Evolutionary conservation across 1,284 basidiomycete species (phyloP), one percentile per base, ranked within the genome.

Genomic region (Cystobasidium pallidum): DNA sequence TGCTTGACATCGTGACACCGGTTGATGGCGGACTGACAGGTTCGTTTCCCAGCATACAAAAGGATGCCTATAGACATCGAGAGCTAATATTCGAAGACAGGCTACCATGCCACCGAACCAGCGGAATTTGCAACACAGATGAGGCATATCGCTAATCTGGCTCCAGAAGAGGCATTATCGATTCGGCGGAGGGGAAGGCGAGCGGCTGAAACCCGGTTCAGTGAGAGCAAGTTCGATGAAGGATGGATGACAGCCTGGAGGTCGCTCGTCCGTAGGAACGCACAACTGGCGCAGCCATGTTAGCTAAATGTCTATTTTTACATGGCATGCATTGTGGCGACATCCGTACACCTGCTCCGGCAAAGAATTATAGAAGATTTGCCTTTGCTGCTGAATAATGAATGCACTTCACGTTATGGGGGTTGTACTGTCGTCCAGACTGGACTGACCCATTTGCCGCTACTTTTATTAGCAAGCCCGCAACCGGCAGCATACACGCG

Each of bases 1-100:
- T 94, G 36, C 85, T 89, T 65, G 95, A 99, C 80, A 98, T 99
- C 72, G 88, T 96, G 39, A 87, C 93, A 0, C 67, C 70, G 1
- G 32, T 26, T 62, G 82, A 89, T 24, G 87, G 86, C 13, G 80
- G 88, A 77, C 83, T 83, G 8, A 93, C 92, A 63, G 91, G 89
- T 88, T 11, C 19, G 51, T 30, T 45, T n/a, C 19, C 30, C 10
- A 15, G 26, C 26, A 47, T 19, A 47, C n/a, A 47, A 19, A 8
- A 19, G 10, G 36, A 7, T 39, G 36, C 36, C 13, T 39, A 13
- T 7, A 19, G 6, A 19, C 45, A 19, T 47, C 45, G 6, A 21
- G 7, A 24, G n/a, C 24, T 51, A 24, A 51, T 51, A 26, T 26
- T 51, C 7, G 49, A 24, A 24, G 49, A 10, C 80, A 87, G 93